A percentile compares a stretch with the other conserved stretches of the same genome.
phyloP scores from a whole-genome alignment of 208 protist species.

The Herpetomonas muscarum region DNA sequence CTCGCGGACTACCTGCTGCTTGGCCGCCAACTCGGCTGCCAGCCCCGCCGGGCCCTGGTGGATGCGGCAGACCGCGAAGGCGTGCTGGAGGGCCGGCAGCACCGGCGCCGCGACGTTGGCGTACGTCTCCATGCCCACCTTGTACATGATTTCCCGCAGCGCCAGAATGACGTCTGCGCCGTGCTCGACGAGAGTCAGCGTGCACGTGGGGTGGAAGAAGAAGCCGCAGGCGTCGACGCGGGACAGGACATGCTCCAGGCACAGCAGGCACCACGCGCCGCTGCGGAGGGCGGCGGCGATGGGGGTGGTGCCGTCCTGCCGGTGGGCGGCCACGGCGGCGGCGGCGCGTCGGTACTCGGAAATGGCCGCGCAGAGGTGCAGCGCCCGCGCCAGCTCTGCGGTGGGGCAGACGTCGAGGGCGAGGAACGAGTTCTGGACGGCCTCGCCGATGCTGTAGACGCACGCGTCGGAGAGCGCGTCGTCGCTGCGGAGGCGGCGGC shows the following conservation, averaged over 20 bases:
- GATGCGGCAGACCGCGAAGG: conserved; percentile 37
- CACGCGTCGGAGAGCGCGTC: conserved; percentile 29
- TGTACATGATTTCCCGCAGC: conserved; percentile 1
- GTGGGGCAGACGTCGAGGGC: conserved; percentile 33
- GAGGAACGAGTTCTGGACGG: conserved; percentile 63
- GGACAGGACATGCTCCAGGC: conserved; percentile 40
- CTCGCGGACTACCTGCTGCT: conserved; percentile 32
- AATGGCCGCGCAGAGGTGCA: conserved; percentile 51
- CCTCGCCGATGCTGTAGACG: conserved; percentile 54
- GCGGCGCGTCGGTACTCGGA: conserved; percentile 44
- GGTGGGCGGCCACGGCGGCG: conserved; percentile 11
- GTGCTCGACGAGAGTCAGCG: conserved; percentile 47
- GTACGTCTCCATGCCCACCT: neutral
- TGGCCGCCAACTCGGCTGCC: conserved; percentile 8
- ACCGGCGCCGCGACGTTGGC: conserved; percentile 6
- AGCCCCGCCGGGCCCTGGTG: conserved; percentile 8
- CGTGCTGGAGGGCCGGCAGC: conserved; percentile 49
- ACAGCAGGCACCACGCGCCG: conserved; percentile 26
- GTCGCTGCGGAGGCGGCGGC: conserved; percentile 22
- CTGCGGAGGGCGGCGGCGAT: conserved; percentile 2
- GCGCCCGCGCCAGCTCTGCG: conserved; percentile 37
- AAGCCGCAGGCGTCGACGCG: conserved; percentile 34
- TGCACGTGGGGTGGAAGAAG: conserved; percentile 42
- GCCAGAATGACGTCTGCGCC: conserved; percentile 22
- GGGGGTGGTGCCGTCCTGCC: conserved; percentile 1